Evolutionary conservation across 2,329 filamentous ascomycete species (phyloP), one percentile per base, ranked within the genome.

Genomic region (Apiospora koreana): DNA sequence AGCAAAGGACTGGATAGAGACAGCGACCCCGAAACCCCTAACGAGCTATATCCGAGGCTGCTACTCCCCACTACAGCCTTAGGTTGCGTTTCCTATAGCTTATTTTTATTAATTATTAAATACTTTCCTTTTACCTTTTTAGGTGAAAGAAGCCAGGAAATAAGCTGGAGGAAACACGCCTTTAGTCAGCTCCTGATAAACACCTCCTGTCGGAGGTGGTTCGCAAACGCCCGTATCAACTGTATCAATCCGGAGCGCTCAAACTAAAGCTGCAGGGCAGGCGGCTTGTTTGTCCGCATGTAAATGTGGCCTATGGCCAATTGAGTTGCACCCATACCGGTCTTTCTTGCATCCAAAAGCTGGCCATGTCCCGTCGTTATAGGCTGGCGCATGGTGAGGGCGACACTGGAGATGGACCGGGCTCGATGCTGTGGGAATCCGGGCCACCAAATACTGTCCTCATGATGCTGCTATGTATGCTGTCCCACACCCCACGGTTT

Each of bases 111-210:
- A n/a, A n/a, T n/a, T n/a, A n/a, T n/a, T n/a, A n/a, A n/a, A n/a
- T n/a, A n/a, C n/a, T n/a, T n/a, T n/a, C n/a, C n/a, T n/a, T n/a
- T n/a, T n/a, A n/a, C n/a, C n/a, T n/a, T n/a, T n/a, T n/a, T n/a
- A n/a, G n/a, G n/a, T n/a, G n/a, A n/a, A n/a, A n/a, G n/a, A n/a
- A n/a, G n/a, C n/a, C n/a, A n/a, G n/a, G n/a, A n/a, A n/a, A n/a
- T n/a, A n/a, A n/a, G n/a, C n/a, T n/a, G n/a, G n/a, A n/a, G n/a
- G n/a, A n/a, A n/a, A n/a, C n/a, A n/a, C n/a, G n/a, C n/a, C n/a
- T n/a, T n/a, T n/a, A 62, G 54, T 62, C 54, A 62, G 54, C 54
- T 38, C 54, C 54, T 31, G 31, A 62, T 62, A 31, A 62, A 62
- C 54, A 62, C 54, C 54, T 58, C 50, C 50, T 62, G 54, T n/a